Conservation (phyloP, 768 basidiomycete genomes). For the Suillus hirtellus region DNA sequence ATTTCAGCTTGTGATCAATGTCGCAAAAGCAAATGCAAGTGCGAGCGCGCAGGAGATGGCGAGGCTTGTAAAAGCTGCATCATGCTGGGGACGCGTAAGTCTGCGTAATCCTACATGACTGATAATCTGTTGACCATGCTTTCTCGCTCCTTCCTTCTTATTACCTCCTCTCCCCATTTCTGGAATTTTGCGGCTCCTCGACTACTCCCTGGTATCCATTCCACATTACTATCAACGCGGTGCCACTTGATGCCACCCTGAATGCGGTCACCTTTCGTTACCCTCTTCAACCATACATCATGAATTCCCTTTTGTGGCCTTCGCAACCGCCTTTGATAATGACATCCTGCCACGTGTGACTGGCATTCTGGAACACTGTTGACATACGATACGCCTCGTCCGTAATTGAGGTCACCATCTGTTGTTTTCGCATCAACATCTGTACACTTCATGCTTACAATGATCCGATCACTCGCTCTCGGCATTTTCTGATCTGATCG, state of each 20-base stretch:
- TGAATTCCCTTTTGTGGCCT: constrained; percentile 7
- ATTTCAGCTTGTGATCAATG: constrained; percentile 81
- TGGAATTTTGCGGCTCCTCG: constrained; percentile 7
- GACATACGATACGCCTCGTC: background rate
- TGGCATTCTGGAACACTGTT: background rate
- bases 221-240: background rate
- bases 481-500: constrained; percentile 1
- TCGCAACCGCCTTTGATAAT: constrained; percentile 5
- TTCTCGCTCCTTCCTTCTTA: constrained; percentile 4
- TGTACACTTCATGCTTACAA: background rate
- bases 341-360: background rate
- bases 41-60: constrained; percentile 61
- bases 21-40: constrained; percentile 88
- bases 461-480: background rate
- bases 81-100: constrained; percentile 68
- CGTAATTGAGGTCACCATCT: background rate
- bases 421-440: background rate
- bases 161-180: constrained; percentile 4
- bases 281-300: background rate
- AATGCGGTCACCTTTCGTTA: background rate
- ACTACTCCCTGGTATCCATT: background rate
- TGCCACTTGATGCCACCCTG: constrained; percentile 6
- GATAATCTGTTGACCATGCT: constrained; percentile 16
- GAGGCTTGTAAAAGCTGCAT: constrained; percentile 78
- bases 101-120: background rate